Evolutionary conservation across 768 basidiomycete genomes (phyloP).

Genomic region (Leccinum ochraceum): DNA sequence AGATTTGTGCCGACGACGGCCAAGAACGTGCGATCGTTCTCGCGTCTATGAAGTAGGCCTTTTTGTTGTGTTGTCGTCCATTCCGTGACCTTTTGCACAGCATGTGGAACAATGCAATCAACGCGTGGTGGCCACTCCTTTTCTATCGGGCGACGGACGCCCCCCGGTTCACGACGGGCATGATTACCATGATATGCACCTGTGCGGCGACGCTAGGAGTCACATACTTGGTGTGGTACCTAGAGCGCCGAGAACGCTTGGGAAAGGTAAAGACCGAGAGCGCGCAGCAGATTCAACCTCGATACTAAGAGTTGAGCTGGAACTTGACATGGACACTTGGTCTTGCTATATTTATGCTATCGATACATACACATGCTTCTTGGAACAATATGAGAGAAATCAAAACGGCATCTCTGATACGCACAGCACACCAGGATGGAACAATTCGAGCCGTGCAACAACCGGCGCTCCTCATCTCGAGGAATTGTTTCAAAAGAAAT

Average conservation of each 20-base stretch:
- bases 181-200: conserved; percentile 66
- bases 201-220: conserved; percentile 55
- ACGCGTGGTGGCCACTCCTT: conserved; percentile 70
- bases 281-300: neutral
- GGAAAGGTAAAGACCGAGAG: neutral
- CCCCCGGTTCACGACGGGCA: conserved; percentile 64
- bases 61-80: neutral
- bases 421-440: conserved; percentile 20
- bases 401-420: conserved; percentile 11
- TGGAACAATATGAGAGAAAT: conserved; percentile 2
- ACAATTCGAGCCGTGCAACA: neutral
- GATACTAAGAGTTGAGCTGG: neutral
- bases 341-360: conserved; percentile 3
- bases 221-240: conserved; percentile 57
- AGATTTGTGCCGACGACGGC: conserved; percentile 69
- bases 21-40: conserved; percentile 69
- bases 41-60: conserved; percentile 69
- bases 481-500: neutral
- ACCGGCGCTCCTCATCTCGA: neutral
- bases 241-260: conserved; percentile 44
- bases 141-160: conserved; percentile 77
- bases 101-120: conserved; percentile 70
- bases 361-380: conserved; percentile 15
- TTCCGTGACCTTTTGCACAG: conserved; percentile 27
- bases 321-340: neutral